phyloP scores from a whole-genome alignment of 1,284 basidiomycete genomes.

The Ustilago bromivora region DNA sequence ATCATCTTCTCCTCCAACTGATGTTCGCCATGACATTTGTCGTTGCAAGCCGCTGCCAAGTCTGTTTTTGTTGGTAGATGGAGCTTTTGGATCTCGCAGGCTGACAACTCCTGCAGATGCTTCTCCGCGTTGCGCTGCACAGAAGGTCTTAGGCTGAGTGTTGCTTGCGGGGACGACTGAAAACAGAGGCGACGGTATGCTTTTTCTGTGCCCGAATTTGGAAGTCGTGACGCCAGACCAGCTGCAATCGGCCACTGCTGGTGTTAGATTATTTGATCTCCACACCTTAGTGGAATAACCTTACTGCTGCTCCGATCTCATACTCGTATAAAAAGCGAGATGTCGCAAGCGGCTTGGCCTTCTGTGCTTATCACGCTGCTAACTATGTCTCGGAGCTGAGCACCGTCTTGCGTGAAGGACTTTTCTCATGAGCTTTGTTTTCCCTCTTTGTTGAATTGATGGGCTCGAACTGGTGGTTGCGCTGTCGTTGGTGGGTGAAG shows the following conservation, averaged over 20 bases:
- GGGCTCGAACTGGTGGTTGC: background rate
- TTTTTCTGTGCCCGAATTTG: background rate
- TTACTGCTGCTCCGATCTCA: too few species aligned
- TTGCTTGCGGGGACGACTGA: background rate
- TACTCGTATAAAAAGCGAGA: background rate
- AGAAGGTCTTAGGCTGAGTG: background rate
- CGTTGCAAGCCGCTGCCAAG: background rate
- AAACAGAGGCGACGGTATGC: background rate
- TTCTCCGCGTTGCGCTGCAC: background rate
- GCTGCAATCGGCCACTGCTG: slow-evolving; percentile 2
- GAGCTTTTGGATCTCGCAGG: background rate
- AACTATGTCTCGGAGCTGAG: slow-evolving; percentile 8
- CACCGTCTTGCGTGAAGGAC: background rate
- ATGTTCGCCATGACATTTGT: too few species aligned
- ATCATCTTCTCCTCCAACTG: too few species aligned
- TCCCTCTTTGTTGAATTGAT: too few species aligned
- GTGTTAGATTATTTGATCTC: background rate
- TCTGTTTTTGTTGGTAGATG: background rate
- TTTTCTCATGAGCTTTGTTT: too few species aligned
- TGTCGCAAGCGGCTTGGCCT: slow-evolving; percentile 3
- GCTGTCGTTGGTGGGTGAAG: background rate
- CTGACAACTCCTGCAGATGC: too few species aligned
- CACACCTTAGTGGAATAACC: too few species aligned
- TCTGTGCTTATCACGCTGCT: background rate
- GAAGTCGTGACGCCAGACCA: background rate